A percentile compares a stretch with the other conserved stretches of the same genome.
Conservation (phyloP, 176 grass and related monocot genomes). For the Secale cereale region DNA sequence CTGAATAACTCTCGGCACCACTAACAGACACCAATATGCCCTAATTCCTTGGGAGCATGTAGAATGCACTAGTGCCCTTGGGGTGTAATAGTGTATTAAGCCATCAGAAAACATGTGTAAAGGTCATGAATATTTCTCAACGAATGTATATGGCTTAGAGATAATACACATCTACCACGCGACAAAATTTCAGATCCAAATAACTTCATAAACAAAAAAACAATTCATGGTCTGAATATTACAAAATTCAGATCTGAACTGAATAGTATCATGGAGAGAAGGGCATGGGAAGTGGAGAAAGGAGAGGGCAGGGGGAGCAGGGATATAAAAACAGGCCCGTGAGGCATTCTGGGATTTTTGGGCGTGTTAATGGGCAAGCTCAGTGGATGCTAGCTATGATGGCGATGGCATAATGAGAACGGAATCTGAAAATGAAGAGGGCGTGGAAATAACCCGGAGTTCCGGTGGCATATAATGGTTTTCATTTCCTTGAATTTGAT, state of each 20-base stretch:
- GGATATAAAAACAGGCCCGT: neutral
- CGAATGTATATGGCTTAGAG: neutral
- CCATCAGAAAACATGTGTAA: neutral
- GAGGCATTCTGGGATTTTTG: neutral
- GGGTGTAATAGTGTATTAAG: neutral
- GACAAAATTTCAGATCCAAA: neutral
- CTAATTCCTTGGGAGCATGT: neutral
- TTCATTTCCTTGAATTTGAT: conserved; percentile 12
- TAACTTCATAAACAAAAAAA: neutral
- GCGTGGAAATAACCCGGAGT: neutral
- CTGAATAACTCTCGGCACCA: neutral
- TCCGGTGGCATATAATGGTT: neutral
- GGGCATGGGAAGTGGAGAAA: neutral
- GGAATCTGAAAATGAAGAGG: neutral
- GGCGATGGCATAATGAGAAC: neutral
- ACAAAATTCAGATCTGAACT: neutral
- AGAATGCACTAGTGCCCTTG: neutral
- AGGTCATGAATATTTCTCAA: neutral
- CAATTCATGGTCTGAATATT: neutral
- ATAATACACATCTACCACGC: neutral
- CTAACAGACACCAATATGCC: neutral
- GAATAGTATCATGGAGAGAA: neutral
- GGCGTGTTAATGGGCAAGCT: neutral
- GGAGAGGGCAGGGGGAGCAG: neutral
- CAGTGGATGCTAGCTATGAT: neutral